Percentiles rank a stretch among this genome's conserved stretches.
Evolutionary conservation across 768 basidiomycete species (phyloP).

Genomic region (Panellus pusillus): DNA sequence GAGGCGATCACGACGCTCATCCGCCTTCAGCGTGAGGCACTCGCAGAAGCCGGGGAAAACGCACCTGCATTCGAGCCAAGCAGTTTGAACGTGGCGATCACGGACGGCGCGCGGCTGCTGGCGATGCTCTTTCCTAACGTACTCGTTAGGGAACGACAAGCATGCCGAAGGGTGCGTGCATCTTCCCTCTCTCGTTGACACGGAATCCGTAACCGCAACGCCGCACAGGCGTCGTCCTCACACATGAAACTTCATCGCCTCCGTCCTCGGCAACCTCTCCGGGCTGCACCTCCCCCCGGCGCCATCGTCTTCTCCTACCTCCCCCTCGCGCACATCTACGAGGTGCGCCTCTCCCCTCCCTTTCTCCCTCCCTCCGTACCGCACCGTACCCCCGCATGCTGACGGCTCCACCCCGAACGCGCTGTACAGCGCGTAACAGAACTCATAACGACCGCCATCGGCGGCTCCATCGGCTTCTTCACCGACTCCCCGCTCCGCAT

Average conservation of each 20-base stretch:
- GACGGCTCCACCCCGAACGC: background rate
- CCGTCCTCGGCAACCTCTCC: slow-evolving; percentile 58
- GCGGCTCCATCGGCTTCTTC: slow-evolving; percentile 79
- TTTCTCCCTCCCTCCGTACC: slow-evolving; percentile 6
- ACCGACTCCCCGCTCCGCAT: slow-evolving; percentile 90
- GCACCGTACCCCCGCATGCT: too few relatives aligned
- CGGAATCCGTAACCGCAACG: too few relatives aligned
- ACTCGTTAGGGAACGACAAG: slow-evolving; percentile 71
- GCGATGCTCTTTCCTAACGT: background rate
- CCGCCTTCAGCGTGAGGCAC: slow-evolving; percentile 1
- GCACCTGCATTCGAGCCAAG: background rate
- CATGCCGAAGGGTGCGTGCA: slow-evolving; percentile 72
- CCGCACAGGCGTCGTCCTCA: slow-evolving; percentile 73
- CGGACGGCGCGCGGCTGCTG: background rate
- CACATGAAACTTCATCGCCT: slow-evolving; percentile 67
- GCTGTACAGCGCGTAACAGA: slow-evolving; percentile 61
- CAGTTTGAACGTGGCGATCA: slow-evolving; percentile 2
- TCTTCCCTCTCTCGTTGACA: too few relatives aligned
- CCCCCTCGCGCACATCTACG: slow-evolving; percentile 88
- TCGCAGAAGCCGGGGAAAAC: background rate
- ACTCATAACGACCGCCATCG: slow-evolving; percentile 52
- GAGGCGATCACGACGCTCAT: slow-evolving; percentile 4
- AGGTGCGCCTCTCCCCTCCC: slow-evolving; percentile 41
- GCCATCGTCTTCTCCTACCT: slow-evolving; percentile 68
- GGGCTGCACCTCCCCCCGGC: slow-evolving; percentile 50